These are phyloP conservation scores for Lactarius tabidus DNA, from an alignment of 768 basidiomycete genomes.

Conservation along the genomic window DNA sequence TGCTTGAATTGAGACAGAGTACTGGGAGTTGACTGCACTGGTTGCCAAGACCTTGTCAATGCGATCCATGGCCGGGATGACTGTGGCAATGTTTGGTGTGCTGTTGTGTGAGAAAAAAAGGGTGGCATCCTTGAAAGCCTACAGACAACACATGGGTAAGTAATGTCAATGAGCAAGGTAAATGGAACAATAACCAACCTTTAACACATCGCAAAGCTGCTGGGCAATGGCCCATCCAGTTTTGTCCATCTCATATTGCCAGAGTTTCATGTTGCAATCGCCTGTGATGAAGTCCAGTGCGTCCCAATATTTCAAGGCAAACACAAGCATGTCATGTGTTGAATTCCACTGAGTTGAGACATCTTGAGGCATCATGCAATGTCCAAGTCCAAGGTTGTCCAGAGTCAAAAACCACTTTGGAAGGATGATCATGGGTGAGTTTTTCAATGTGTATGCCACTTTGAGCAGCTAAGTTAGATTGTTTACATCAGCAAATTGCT, in stretches of 20 bases:
- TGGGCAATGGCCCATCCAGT: background rate
- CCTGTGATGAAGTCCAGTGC: background rate
- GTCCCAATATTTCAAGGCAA: background rate
- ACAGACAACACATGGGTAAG: background rate
- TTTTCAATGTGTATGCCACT: too few species aligned
- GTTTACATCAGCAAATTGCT: too few species aligned
- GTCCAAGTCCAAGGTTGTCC: too few species aligned
- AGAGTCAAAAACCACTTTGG: too few species aligned
- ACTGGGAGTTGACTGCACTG: background rate
- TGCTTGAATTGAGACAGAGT: background rate
- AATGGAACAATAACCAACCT: background rate
- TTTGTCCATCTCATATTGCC: background rate
- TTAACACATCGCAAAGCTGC: background rate
- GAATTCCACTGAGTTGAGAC: background rate
- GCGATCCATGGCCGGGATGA: background rate
- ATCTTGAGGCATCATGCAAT: too few species aligned
- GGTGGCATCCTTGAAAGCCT: background rate
- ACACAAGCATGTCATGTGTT: background rate
- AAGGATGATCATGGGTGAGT: too few species aligned
- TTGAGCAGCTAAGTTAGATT: too few species aligned
- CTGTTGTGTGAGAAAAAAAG: background rate
- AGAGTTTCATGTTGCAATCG: too few species aligned
- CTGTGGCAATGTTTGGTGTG: background rate
- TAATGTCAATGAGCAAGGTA: background rate
- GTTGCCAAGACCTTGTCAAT: background rate